Evolutionary conservation across 371 early-diverging fungal genomes (phyloP).

Genomic region (Mortierella sp.): DNA sequence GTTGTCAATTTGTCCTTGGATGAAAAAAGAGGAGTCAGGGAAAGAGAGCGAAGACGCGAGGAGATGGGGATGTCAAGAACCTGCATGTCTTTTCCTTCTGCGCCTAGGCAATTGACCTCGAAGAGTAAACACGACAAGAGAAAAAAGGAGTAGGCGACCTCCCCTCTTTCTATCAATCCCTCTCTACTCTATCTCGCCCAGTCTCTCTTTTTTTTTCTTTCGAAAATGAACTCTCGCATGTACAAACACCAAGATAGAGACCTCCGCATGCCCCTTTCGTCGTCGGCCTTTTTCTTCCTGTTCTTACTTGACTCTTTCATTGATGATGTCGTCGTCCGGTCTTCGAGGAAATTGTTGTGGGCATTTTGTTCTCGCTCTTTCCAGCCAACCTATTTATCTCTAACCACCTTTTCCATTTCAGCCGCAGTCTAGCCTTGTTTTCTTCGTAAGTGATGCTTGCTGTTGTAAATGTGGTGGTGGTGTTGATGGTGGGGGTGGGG

Average conservation of each 20-base stretch:
- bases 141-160: not conserved
- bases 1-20: not conserved
- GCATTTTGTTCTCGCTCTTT: constrained; percentile 4
- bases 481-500: not conserved
- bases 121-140: not conserved
- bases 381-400: not conserved
- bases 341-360: not conserved
- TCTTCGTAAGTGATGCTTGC: not conserved
- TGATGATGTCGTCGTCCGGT: not conserved
- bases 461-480: not conserved
- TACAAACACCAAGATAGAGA: not conserved
- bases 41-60: not conserved
- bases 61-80: not conserved
- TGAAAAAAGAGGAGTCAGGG: not conserved
- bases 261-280: not conserved
- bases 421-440: constrained; percentile 2
- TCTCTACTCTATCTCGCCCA: not conserved
- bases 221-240: not conserved
- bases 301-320: not conserved
- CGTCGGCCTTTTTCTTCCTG: not conserved
- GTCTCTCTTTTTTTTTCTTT: not conserved
- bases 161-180: not conserved
- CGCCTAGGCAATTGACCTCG: not conserved
- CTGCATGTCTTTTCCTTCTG: not conserved
- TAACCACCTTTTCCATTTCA: not conserved